phyloP scores from a whole-genome alignment of 768 basidiomycete species.

The Sarcodon aspratus region DNA sequence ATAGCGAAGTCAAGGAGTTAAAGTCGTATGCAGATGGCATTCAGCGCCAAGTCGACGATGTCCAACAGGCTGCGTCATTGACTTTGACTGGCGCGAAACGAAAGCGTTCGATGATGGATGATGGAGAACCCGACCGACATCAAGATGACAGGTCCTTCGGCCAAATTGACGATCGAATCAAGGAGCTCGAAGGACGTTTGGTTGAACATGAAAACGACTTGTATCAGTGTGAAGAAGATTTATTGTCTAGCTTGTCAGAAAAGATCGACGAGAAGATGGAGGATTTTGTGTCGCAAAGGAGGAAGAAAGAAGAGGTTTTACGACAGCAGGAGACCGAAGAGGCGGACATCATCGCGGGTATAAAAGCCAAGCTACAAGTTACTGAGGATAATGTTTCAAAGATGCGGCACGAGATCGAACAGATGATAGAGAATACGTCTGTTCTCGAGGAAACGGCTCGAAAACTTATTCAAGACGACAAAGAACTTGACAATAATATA shows the following conservation, averaged over 20 bases:
- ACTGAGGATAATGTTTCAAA: conserved; percentile 4
- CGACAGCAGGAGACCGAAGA: neutral
- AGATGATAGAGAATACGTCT: neutral
- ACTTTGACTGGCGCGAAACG: neutral
- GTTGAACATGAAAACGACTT: conserved; percentile 24
- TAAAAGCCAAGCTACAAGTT: neutral
- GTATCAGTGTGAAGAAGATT: conserved; percentile 18
- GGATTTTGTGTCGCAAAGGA: conserved; percentile 7
- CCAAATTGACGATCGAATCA: conserved; percentile 17
- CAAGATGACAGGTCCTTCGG: conserved; percentile 9
- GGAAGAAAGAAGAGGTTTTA: neutral
- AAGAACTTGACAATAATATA: conserved; percentile 5
- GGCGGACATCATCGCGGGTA: neutral
- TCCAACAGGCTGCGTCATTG: neutral
- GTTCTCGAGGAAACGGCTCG: neutral
- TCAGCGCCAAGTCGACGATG: too few species aligned
- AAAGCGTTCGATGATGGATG: conserved; percentile 3
- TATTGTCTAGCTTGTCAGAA: conserved; percentile 20
- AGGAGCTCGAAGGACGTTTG: conserved; percentile 16
- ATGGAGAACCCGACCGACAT: neutral
- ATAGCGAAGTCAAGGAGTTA: too few species aligned
- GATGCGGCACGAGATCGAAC: neutral
- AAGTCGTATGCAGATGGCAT: too few species aligned
- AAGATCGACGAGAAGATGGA: conserved; percentile 17
- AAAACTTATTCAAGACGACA: neutral